Evolutionary conservation across 441 rosid species (phyloP).

Genomic region (Populus tomentosa): DNA sequence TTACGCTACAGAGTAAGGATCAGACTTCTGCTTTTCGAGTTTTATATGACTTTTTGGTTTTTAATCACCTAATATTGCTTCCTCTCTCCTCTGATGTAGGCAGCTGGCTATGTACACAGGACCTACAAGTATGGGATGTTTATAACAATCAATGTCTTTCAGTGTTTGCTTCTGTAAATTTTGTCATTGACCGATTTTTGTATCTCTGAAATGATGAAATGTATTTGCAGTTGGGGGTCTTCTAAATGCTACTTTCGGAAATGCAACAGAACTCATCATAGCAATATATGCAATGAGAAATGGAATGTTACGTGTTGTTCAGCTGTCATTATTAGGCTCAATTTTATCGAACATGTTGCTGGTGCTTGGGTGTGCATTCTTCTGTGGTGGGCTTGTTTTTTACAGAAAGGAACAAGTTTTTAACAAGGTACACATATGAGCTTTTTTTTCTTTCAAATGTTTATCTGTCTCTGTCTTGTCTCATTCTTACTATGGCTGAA

Average conservation of each 20-base stretch:
- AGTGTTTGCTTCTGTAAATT: neutral
- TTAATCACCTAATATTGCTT: conserved; percentile 6
- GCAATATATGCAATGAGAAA: conserved; percentile 75
- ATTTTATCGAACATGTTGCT: conserved; percentile 94
- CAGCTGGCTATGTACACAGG: conserved; percentile 59
- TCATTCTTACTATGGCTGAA: conserved; percentile 19
- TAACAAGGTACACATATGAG: conserved; percentile 51
- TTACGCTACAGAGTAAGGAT: conserved; percentile 55
- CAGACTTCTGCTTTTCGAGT: neutral
- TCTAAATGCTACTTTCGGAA: conserved; percentile 97
- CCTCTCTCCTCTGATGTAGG: conserved; percentile 27
- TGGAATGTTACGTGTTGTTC: conserved; percentile 91
- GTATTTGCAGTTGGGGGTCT: conserved; percentile 82
- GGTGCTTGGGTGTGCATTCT: conserved; percentile 97
- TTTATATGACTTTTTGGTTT: neutral
- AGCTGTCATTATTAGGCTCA: conserved; percentile 82
- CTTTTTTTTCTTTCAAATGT: neutral
- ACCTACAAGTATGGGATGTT: conserved; percentile 34
- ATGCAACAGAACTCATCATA: conserved; percentile 91
- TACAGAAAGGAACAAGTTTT: conserved; percentile 70
- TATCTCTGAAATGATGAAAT: conserved; percentile 9
- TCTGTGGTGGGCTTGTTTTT: conserved; percentile 79
- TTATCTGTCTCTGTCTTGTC: neutral
- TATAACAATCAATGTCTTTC: neutral
- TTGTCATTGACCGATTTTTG: neutral